Conservation (phyloP, 169 alveolate species). For the Plasmodium billcollinsi region DNA sequence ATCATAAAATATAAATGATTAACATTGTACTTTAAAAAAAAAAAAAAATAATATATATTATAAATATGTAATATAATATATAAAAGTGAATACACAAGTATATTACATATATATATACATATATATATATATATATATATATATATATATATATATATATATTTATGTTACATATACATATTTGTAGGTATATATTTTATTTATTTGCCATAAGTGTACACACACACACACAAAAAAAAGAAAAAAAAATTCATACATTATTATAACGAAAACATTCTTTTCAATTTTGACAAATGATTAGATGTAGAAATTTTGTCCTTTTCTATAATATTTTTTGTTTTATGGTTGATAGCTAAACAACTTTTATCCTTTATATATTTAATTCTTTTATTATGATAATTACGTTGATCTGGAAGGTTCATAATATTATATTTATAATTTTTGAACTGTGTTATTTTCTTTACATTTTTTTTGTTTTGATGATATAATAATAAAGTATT, state of each 20-base stretch:
- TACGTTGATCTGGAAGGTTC: neutral
- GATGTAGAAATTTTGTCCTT: neutral
- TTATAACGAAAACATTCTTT: constrained; percentile 31
- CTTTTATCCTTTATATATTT: neutral
- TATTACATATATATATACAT: constrained; percentile 3
- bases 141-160: neutral
- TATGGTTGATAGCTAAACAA: neutral
- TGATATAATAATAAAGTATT: neutral
- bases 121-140: constrained; percentile 1
- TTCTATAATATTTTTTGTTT: constrained; percentile 7
- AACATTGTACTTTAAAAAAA: neutral
- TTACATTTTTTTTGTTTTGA: constrained; percentile 11
- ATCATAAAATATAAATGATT: neutral
- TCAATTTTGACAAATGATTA: constrained; percentile 49
- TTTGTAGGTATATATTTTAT: no score
- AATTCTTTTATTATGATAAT: neutral
- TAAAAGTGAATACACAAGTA: no score
- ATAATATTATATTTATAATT: neutral
- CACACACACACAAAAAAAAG: neutral
- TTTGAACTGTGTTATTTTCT: neutral
- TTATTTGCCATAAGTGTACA: no score
- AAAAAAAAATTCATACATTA: neutral
- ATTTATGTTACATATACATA: no score
- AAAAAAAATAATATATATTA: neutral
- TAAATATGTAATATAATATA: neutral